Base-by-base conservation (phyloP, 352 stramenopile species). In the Phytopythium aichiense region DNA sequence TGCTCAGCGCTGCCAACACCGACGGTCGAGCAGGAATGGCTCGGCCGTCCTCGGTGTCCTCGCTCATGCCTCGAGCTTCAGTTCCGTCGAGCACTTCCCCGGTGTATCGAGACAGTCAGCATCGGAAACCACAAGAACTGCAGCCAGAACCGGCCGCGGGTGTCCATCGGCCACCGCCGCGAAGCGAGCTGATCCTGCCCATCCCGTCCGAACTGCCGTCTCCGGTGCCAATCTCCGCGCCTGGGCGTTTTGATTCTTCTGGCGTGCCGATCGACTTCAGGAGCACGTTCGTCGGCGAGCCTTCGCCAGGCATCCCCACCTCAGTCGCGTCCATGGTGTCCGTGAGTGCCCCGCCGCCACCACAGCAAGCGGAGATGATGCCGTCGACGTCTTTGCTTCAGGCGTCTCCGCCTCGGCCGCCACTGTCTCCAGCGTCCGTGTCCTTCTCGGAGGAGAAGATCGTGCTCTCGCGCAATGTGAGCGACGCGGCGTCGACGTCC, bases 121-220 rank as follows among this genome's bases (percentile, higher is more conserved):
- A 15, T 7, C 48, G 15, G 48, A 35, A 37, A 37, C 31, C 28
- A 7, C 30, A n/a, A 12, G 4, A 57, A 11, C 31, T 30, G 20
- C 51, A 12, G 4, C 51, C 30, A n/a, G 51, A 45, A 3, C 30
- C 28, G 51, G 28, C 28, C 2, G 18, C 8, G 3, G 48, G 23
- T 7, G 33, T 54, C 48, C 48, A 22, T 23, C 65, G 6, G 20
- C 71, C 66, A 6, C 79, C 81, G 18, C 81, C 81, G 8, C 66
- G 84, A 0, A 93, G 81, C 42, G 73, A 89, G 38, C 63, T 91
- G 56, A 89, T 93, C 51, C 69, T 94, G 13, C 74, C 77, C 0
- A 90, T 91, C 31, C 83, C 84, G 16, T 81, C 80, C 1, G 58
- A 78, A 69, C 18, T 68, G 55, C 42, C 83, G 71, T 23, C 56